Evolutionary conservation across 139 green algal genomes (phyloP).

Genomic region (Picochlorum sp.): DNA sequence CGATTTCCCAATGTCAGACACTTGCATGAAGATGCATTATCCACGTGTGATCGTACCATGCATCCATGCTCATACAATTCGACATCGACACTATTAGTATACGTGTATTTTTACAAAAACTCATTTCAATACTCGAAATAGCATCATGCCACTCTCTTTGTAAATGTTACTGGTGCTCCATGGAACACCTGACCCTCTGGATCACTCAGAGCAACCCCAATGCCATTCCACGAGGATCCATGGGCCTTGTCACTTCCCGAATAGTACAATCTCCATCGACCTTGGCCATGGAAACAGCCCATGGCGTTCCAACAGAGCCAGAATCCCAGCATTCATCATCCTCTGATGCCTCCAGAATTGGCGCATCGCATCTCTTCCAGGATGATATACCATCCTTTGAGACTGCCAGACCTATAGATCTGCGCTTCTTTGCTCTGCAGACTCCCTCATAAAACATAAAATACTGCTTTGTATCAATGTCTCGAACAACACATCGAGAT

Average conservation of each 20-base stretch:
- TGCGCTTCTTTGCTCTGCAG: constrained; percentile 43
- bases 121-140: no score
- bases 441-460: constrained; percentile 91
- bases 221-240: constrained; percentile 32
- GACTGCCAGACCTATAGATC: constrained; percentile 65
- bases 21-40: no score
- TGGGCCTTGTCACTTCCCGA: constrained; percentile 22
- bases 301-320: constrained; percentile 67
- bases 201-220: constrained; percentile 44
- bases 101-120: no score
- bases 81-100: no score
- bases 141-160: constrained; percentile 2
- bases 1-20: no score
- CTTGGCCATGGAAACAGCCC: constrained; percentile 68
- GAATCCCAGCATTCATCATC: constrained; percentile 57
- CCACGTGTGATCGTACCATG: no score
- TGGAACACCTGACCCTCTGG: constrained; percentile 13
- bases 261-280: constrained; percentile 77
- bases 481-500: constrained; percentile 44
- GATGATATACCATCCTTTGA: constrained; percentile 46
- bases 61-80: no score
- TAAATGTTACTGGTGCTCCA: constrained; percentile 27
- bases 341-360: constrained; percentile 19
- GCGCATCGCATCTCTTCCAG: constrained; percentile 44
- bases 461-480: constrained; percentile 64